Base-by-base conservation (phyloP, 106 monocot species). In the Vanilla planifolia region DNA sequence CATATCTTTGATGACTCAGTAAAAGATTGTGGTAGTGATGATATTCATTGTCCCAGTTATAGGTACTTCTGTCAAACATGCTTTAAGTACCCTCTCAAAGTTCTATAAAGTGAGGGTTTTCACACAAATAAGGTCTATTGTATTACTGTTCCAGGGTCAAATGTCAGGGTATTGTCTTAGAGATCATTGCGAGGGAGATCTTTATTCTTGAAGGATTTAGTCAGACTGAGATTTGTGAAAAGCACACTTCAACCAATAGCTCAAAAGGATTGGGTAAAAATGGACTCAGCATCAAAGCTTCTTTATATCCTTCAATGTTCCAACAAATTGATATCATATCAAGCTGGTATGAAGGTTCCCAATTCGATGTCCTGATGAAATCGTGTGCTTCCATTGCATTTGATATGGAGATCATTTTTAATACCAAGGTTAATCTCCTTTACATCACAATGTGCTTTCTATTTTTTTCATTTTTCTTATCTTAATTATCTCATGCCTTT, bases 131-230 rank as follows among this genome's bases (percentile, higher is more conserved):
- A n/a, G n/a, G n/a, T n/a, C n/a, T n/a, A n/a, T n/a, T n/a, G n/a
- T n/a, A n/a, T n/a, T n/a, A n/a, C n/a, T n/a, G n/a, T n/a, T n/a
- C n/a, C 39, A 96, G 96, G 77, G 79, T 74, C 59, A 55, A 22
- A 53, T 96, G 96, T 46, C 84, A 84, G 43, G 79, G 66, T 69
- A 62, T 42, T 4, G 61, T 84, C 68, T 70, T 96, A 34, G 84
- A 81, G 25, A 84, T 91, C 60, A 74, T 86, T 62, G 70, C 84
- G 23, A 48, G 74, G 69, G 96, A 96, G 60, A 61, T 91, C 41
- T 91, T 91, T 66, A 68, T 87, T 15, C 60, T 61, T 52, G 73
- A 74, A 60, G 81, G 74, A 64, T 28, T 74, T 51, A 45, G 59
- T 23, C 65, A 59, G 37, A 57, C 59, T 63, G 70, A 73, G 27